Base-by-base conservation (phyloP, 2,329 filamentous ascomycete genomes). In the Aspergillus phoenicis region DNA sequence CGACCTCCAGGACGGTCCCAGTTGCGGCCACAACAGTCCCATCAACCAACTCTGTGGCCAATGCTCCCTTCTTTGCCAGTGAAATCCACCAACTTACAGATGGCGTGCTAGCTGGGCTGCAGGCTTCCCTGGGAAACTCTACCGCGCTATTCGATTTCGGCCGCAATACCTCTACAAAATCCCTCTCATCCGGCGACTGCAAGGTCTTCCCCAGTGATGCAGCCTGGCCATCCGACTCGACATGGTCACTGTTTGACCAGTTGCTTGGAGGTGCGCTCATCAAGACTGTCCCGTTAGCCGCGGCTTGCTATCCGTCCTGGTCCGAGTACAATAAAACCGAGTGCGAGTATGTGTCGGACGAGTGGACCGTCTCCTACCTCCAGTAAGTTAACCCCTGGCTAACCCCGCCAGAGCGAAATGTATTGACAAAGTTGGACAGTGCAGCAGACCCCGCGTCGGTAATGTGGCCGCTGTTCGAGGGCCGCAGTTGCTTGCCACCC, bases 381-480 rank as follows among this genome's bases (percentile, higher is more conserved):
- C 71, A 73, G 71, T 72, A 59, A 58, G 64, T 63, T 4, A 6
- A 22, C 11, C 8, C 28, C 28, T 30, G 1, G 24, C 26, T 13
- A 8, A 4, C 2, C 8, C 1, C 36, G 11, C 0, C 13, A 15
- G 30, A 36, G 4, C 30, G 5, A 2, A 6, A 26, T 20, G 45
- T 41, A 51, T 47, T 28, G 5, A 8, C 6, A 4, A 22, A 3
- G 4, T 13, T 10, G 17, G 11, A 33, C 24, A 71, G 70, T 57
- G 66, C 62, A 17, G 66, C 64, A 1, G 64, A 72, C 30, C 49
- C 68, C 10, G 67, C 65, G 4, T 71, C 66, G 7, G 65, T 67
- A 41, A 72, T 72, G 68, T 71, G 66, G 66, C 71, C 70, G 6
- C 57, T 72, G 26, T 73, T 67, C 28, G 66, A 72, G 49, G 70